phyloP scores from a whole-genome alignment of 1,284 basidiomycete species.

The Cryptococcus sp. region DNA sequence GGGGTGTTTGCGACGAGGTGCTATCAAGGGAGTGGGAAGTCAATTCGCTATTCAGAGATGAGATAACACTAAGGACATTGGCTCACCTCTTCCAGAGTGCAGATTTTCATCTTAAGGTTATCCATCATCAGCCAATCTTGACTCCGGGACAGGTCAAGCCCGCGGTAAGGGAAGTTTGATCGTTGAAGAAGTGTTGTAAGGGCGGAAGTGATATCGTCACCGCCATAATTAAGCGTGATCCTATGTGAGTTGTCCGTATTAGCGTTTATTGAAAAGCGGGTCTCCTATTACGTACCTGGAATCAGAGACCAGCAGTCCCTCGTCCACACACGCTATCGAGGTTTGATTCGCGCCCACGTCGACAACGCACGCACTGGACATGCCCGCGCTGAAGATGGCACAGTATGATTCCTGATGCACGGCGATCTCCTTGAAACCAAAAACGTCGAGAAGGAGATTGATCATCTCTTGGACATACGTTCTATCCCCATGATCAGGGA shows the following conservation, averaged over 20 bases:
- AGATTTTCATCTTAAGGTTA: conserved; percentile 77
- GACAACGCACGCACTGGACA: conserved; percentile 91
- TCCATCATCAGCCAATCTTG: conserved; percentile 90
- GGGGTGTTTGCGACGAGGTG: conserved; percentile 81
- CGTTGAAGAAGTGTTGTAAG: conserved; percentile 76
- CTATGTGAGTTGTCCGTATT: conserved; percentile 52
- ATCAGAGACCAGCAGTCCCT: conserved; percentile 84
- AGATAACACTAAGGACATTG: not conserved
- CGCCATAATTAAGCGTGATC: conserved; percentile 82
- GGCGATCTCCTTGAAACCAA: conserved; percentile 91
- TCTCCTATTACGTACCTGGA: conserved; percentile 64
- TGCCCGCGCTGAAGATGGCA: conserved; percentile 92
- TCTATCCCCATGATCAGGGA: conserved; percentile 89
- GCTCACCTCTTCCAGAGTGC: conserved; percentile 79
- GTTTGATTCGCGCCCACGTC: conserved; percentile 87
- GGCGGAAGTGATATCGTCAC: conserved; percentile 90
- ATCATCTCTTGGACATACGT: conserved; percentile 78
- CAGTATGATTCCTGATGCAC: conserved; percentile 90
- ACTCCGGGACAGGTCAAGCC: conserved; percentile 69
- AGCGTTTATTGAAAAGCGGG: not conserved
- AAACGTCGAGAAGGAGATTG: conserved; percentile 70
- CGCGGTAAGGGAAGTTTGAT: conserved; percentile 85
- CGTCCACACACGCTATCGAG: conserved; percentile 91
- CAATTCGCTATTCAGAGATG: conserved; percentile 1
- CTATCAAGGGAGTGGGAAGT: conserved; percentile 51